A percentile compares a stretch with the other conserved stretches of the same genome.
Conservation (phyloP, 2,329 filamentous ascomycete species). For the Colletotrichum ledebouriae region DNA sequence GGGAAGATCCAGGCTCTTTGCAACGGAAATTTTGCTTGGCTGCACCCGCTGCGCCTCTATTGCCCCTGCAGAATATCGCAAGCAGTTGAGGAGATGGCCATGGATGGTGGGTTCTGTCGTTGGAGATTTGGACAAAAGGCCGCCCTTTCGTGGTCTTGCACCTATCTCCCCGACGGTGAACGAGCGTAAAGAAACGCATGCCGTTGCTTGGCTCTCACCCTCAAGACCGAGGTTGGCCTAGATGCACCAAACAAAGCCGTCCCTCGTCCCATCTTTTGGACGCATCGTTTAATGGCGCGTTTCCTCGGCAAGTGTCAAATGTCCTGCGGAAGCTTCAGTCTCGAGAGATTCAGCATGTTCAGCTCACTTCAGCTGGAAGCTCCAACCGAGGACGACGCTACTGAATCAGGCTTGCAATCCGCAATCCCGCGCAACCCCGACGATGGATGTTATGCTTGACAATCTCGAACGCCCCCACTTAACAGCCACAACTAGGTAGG, state of each 20-base stretch:
- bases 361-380: slow-evolving; percentile 8
- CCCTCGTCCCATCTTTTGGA: too few relatives aligned
- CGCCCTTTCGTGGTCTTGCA: neutral
- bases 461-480: slow-evolving; percentile 26
- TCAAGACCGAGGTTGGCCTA: too few relatives aligned
- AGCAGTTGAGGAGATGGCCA: neutral
- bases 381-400: neutral
- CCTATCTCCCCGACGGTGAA: neutral
- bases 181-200: neutral
- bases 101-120: slow-evolving; percentile 14
- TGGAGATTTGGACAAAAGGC: slow-evolving; percentile 14
- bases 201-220: slow-evolving; percentile 5
- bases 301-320: slow-evolving; percentile 12
- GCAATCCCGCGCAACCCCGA: neutral
- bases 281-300: neutral
- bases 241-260: too few relatives aligned
- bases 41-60: slow-evolving; percentile 31
- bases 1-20: slow-evolving; percentile 22
- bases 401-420: neutral
- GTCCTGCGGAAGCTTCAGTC: neutral
- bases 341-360: neutral
- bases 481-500: slow-evolving; percentile 20
- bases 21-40: slow-evolving; percentile 35
- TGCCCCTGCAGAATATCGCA: slow-evolving; percentile 7
- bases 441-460: slow-evolving; percentile 27